Evolutionary conservation across 208 protist species (phyloP).

Genomic region (Endotrypanum monterogeii): DNA sequence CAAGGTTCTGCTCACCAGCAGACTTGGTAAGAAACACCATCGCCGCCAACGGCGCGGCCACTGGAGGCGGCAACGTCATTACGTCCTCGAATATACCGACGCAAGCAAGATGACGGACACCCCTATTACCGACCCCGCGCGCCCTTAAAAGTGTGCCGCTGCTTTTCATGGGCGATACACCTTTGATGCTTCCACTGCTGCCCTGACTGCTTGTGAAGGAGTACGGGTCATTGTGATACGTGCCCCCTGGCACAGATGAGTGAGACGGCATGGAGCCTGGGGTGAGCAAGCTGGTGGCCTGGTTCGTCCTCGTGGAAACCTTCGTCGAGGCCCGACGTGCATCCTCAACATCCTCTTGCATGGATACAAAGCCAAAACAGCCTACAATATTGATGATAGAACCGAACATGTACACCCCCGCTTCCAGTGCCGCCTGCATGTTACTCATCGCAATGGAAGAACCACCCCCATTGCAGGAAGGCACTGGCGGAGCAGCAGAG

Average conservation of each 20-base stretch:
- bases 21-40: conserved; percentile 89
- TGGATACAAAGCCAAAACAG: conserved; percentile 84
- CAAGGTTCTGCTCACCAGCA: conserved; percentile 84
- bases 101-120: conserved; percentile 12
- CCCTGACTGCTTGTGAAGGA: conserved; percentile 27
- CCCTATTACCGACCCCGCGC: conserved; percentile 11
- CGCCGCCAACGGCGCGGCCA: conserved; percentile 72
- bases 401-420: conserved; percentile 60
- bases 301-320: conserved; percentile 11
- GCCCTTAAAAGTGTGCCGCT: conserved; percentile 29
- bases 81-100: conserved; percentile 18
- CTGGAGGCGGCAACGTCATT: conserved; percentile 57
- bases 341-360: conserved; percentile 65
- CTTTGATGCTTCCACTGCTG: conserved; percentile 21
- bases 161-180: not conserved
- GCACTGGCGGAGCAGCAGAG: not conserved
- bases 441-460: conserved; percentile 17
- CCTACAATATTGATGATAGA: conserved; percentile 84
- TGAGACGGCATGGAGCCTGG: conserved; percentile 13
- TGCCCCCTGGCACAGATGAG: conserved; percentile 13
- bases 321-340: conserved; percentile 24
- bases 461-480: conserved; percentile 9
- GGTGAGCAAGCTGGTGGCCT: conserved; percentile 23
- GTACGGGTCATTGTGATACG: conserved; percentile 47
- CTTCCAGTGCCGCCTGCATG: conserved; percentile 45